Base-by-base conservation (phyloP, 164 flowering plant species). In the Cinnamomum chago region DNA sequence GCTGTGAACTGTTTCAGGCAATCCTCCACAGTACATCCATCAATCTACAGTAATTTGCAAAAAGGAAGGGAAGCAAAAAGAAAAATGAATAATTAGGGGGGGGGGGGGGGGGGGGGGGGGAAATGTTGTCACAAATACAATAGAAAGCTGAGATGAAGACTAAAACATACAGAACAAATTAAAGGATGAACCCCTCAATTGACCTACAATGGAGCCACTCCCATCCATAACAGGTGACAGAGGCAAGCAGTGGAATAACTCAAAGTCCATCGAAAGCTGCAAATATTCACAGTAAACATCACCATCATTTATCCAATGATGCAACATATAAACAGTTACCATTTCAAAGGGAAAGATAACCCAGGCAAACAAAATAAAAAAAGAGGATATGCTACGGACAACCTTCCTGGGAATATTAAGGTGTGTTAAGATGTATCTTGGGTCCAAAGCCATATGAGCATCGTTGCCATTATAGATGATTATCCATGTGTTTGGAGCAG, bases 261-360 rank as follows among this genome's bases (percentile, higher is more conserved):
- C 89, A 85, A 81, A 95, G 76, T 85, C 89, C 86, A 90, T 79
- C 18, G 92, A 87, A 66, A 93, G 88, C 99, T 95, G 95, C 83
- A 87, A 76, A 77, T 24, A 68, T 9, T 70, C 27, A 62, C 20
- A 55, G 11, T 7, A 40, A 40, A 6, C 47, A 40, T 7, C 47
- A 1, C 11, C 47, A 40, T 40, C 60, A 55, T 20, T 55, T 14
- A 20, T 20, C 17, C 6, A 17, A 20, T 14, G 2, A 14, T 15
- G 1, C 12, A 55, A 55, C 6, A 55, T 17, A 15, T 20, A 14
- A 55, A 55, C n/a, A 55, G n/a, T 20, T 14, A 13, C n/a, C 17
- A 55, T 55, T 20, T 55, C 60, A 55, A 15, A 55, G 17, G 60
- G 20, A 20, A 55, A 55, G n/a, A 15, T 55, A 55, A 14, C n/a